These are phyloP conservation scores for Clavariopsis aquatica DNA, from an alignment of 495 filamentous ascomycete species.

Conservation along the genomic window DNA sequence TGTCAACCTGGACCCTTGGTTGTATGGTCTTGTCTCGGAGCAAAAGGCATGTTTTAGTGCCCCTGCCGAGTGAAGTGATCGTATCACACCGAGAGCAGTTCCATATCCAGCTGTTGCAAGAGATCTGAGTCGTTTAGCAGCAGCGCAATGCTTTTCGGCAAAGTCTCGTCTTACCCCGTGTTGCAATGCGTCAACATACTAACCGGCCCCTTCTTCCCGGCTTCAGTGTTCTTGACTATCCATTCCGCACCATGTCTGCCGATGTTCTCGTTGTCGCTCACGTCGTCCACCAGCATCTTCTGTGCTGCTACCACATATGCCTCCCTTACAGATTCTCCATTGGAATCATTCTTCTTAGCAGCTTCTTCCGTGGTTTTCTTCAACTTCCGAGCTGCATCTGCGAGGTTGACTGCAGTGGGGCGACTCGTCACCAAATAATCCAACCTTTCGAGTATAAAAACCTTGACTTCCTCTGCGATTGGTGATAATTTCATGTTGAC, in stretches of 20 bases:
- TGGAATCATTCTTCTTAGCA: conserved; percentile 45
- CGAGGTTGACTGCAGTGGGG: conserved; percentile 92
- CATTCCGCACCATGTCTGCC: conserved; percentile 81
- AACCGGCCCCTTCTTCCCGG: conserved; percentile 50
- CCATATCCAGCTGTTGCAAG: conserved; percentile 96
- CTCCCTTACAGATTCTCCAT: conserved; percentile 54
- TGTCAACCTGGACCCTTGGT: conserved; percentile 92
- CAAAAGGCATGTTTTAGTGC: conserved; percentile 81
- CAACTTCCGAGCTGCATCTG: conserved; percentile 82
- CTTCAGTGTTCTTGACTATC: conserved; percentile 58
- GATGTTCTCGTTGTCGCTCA: conserved; percentile 81
- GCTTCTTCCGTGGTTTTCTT: conserved; percentile 55
- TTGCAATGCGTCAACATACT: conserved; percentile 95
- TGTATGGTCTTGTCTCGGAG: conserved; percentile 96
- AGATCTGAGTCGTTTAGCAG: conserved; percentile 56
- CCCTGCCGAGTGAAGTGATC: conserved; percentile 67
- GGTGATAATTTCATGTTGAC: conserved; percentile 46
- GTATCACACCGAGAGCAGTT: conserved; percentile 91
- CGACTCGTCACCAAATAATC: conserved; percentile 82
- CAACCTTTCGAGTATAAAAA: conserved; percentile 70
- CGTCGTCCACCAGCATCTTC: conserved; percentile 82
- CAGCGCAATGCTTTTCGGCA: background rate
- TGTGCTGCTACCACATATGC: conserved; percentile 79
- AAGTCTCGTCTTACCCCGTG: conserved; percentile 65
- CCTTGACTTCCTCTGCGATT: conserved; percentile 58